Evolutionary conservation across 805 yeast species (phyloP).

Genomic region (Zygosaccharomyces bisporus): DNA sequence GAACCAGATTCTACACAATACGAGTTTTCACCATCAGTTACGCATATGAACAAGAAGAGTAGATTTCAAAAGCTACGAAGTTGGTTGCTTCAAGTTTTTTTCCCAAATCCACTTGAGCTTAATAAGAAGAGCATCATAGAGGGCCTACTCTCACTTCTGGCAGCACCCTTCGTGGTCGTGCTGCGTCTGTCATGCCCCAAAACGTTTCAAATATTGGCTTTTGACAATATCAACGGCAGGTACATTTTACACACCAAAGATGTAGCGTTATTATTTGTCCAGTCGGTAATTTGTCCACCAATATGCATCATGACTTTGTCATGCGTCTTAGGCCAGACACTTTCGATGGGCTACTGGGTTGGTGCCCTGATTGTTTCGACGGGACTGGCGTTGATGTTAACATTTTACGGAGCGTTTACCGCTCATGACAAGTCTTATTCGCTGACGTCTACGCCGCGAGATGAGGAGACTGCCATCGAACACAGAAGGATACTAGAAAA

Average conservation of each 20-base stretch:
- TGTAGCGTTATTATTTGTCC: conserved; percentile 29
- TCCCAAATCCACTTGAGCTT: conserved; percentile 37
- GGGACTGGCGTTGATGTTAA: conserved; percentile 12
- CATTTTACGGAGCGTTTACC: conserved; percentile 16
- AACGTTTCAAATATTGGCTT: conserved; percentile 26
- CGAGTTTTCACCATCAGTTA: too few species aligned
- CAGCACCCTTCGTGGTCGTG: conserved; percentile 36
- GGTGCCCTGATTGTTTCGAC: conserved; percentile 13
- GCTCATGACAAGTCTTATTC: conserved; percentile 25
- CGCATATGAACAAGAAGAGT: too few species aligned
- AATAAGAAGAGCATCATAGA: conserved; percentile 25
- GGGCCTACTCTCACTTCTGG: conserved; percentile 30
- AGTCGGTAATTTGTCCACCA: conserved; percentile 34
- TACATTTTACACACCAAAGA: conserved; percentile 20
- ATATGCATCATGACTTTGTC: conserved; percentile 20
- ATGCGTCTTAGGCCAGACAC: conserved; percentile 14
- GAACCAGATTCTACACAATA: too few species aligned
- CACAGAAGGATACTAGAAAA: conserved; percentile 20
- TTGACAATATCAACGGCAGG: conserved; percentile 22
- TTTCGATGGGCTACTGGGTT: conserved; percentile 15
- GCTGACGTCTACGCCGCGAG: conserved; percentile 7
- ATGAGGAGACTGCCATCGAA: conserved; percentile 12
- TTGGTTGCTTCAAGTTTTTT: conserved; percentile 16
- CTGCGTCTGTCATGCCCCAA: conserved; percentile 38
- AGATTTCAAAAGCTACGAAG: conserved; percentile 5